A percentile compares a stretch with the other conserved stretches of the same genome.
Evolutionary conservation across 371 early-diverging fungal species (phyloP).

Genomic region (Lichtheimia ramosa): DNA sequence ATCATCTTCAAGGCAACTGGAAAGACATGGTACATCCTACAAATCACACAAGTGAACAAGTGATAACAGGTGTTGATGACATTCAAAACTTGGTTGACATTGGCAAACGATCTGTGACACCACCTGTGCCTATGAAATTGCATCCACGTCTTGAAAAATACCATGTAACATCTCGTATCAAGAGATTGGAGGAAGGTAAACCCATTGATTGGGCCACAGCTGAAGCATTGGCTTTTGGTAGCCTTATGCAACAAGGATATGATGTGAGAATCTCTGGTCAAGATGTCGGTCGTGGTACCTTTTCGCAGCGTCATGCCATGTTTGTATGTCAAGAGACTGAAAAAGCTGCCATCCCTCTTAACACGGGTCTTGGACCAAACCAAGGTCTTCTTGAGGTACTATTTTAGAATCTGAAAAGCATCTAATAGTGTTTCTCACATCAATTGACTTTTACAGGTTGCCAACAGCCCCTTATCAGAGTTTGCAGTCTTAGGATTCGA

Average conservation of each 20-base stretch:
- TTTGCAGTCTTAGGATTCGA: conserved; percentile 96
- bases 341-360: conserved; percentile 77
- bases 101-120: conserved; percentile 71
- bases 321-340: conserved; percentile 84
- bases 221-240: conserved; percentile 93
- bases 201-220: conserved; percentile 96
- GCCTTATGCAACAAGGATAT: conserved; percentile 79
- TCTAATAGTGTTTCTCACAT: neutral
- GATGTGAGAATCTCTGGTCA: conserved; percentile 94
- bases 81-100: conserved; percentile 61
- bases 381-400: conserved; percentile 72
- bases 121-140: conserved; percentile 63
- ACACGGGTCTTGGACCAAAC: conserved; percentile 53
- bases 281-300: conserved; percentile 97
- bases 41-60: conserved; percentile 15
- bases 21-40: conserved; percentile 53
- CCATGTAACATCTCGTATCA: conserved; percentile 81
- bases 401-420: conserved; percentile 13
- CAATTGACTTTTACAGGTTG: conserved; percentile 59
- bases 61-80: conserved; percentile 58
- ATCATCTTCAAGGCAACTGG: conserved; percentile 76
- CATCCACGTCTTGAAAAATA: conserved; percentile 90
- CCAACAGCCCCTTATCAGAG: conserved; percentile 89
- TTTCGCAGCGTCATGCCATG: conserved; percentile 96
- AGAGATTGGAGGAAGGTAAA: conserved; percentile 67